These are phyloP conservation scores for Evernia prunastri DNA, from an alignment of 495 filamentous ascomycete species.

Conservation along the genomic window DNA sequence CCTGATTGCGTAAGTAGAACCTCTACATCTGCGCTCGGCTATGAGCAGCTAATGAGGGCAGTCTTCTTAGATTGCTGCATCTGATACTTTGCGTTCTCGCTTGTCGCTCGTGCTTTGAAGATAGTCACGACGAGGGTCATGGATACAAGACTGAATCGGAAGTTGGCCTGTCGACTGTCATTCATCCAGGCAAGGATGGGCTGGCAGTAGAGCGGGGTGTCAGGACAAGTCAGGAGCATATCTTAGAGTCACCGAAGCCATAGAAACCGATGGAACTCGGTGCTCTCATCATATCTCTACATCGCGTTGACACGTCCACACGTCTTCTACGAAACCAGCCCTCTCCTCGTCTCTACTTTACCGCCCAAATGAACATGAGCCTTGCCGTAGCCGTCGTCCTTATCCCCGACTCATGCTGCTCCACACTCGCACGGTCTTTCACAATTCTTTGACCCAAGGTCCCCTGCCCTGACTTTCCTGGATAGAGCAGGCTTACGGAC, in stretches of 20 bases:
- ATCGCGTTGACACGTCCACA: no score
- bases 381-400: no score
- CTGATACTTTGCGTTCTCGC: not conserved
- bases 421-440: not conserved
- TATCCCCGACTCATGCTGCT: not conserved
- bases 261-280: no score
- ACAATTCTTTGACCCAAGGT: not conserved
- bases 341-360: not conserved
- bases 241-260: not conserved
- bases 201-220: not conserved
- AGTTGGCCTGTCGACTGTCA: not conserved
- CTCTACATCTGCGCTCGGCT: not conserved
- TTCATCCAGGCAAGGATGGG: not conserved
- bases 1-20: not conserved
- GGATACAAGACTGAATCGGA: not conserved
- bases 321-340: no score
- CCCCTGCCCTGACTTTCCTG: not conserved
- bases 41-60: not conserved
- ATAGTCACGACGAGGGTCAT: not conserved
- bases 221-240: not conserved
- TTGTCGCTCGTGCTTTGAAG: not conserved
- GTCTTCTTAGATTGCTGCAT: not conserved
- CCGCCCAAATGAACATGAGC: not conserved
- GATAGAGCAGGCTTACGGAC: not conserved
- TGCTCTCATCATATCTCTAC: no score